Evolutionary conservation across 352 stramenopile species (phyloP).

Genomic region (Globisporangium emineosum): DNA sequence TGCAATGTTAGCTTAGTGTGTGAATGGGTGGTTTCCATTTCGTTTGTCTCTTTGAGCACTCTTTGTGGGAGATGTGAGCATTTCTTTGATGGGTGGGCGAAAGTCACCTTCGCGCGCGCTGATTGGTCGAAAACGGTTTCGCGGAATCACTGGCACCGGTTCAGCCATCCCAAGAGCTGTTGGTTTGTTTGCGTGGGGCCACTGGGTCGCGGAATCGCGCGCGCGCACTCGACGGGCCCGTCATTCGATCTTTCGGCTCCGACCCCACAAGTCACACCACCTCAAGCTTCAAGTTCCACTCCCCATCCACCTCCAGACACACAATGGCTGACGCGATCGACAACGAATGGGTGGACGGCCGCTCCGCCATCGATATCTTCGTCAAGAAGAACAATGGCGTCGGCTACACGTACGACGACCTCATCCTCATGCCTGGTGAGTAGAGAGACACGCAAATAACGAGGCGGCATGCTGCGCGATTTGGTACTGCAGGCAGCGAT

Average conservation of each 20-base stretch:
- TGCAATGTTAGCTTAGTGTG: too few relatives aligned
- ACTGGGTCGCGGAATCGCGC: not conserved
- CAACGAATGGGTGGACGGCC: slow-evolving; percentile 64
- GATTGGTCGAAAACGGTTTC: not conserved
- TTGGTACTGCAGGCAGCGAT: not conserved
- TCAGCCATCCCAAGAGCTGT: not conserved
- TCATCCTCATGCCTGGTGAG: slow-evolving; percentile 69
- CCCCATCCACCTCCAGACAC: slow-evolving; percentile 8
- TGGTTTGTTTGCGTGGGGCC: not conserved
- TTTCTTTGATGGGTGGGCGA: too few relatives aligned
- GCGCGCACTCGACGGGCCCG: slow-evolving; percentile 19
- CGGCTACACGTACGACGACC: slow-evolving; percentile 70
- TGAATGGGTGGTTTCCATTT: too few relatives aligned
- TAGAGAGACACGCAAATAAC: not conserved
- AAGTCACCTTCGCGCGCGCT: not conserved
- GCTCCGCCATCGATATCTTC: slow-evolving; percentile 81
- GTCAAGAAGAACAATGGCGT: slow-evolving; percentile 83
- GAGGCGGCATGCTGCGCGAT: slow-evolving; percentile 19
- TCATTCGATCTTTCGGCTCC: slow-evolving; percentile 30
- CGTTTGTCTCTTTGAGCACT: too few relatives aligned
- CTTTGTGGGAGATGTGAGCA: too few relatives aligned
- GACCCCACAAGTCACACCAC: slow-evolving; percentile 8
- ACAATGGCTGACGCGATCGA: slow-evolving; percentile 38
- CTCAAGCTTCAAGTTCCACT: slow-evolving; percentile 7
- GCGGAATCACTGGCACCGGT: slow-evolving; percentile 6